Evolutionary conservation across 2,329 filamentous ascomycete genomes (phyloP).

Genomic region (Fusarium virguliforme): DNA sequence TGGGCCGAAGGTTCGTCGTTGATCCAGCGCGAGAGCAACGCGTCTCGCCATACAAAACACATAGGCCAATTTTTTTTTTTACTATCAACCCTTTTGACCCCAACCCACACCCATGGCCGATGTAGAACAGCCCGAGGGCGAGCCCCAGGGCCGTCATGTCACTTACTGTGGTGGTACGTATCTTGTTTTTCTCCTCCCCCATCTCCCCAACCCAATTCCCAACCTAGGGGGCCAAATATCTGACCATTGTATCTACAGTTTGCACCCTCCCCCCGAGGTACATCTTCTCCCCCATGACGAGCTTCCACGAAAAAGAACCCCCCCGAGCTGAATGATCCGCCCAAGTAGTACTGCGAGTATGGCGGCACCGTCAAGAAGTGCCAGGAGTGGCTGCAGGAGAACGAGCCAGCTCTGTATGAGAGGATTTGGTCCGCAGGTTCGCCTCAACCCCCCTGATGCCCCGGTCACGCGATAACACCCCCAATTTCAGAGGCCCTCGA

Average conservation of each 20-base stretch:
- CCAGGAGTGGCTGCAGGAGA: conserved; percentile 91
- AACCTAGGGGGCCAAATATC: conserved; percentile 35
- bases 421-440: conserved; percentile 89
- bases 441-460: conserved; percentile 34
- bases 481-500: conserved; percentile 78
- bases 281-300: conserved; percentile 33
- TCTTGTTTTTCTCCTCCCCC: conserved; percentile 8
- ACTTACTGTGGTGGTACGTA: conserved; percentile 73
- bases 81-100: conserved; percentile 39
- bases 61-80: conserved; percentile 39
- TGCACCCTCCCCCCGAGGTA: conserved; percentile 79
- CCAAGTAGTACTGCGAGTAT: conserved; percentile 94
- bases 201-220: conserved; percentile 11
- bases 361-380: conserved; percentile 97
- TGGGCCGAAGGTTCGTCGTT: conserved; percentile 34
- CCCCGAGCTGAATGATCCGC: conserved; percentile 46
- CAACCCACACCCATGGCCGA: conserved; percentile 66
- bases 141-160: conserved; percentile 68
- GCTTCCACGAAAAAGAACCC: conserved; percentile 24
- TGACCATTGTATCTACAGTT: conserved; percentile 60
- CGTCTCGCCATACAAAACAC: conserved; percentile 47
- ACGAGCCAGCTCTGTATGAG: conserved; percentile 81
- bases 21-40: conserved; percentile 46
- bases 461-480: conserved; percentile 25
- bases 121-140: conserved; percentile 65